Conservation (phyloP, 2,329 filamentous ascomycete genomes). For the Lachnellula arida region DNA sequence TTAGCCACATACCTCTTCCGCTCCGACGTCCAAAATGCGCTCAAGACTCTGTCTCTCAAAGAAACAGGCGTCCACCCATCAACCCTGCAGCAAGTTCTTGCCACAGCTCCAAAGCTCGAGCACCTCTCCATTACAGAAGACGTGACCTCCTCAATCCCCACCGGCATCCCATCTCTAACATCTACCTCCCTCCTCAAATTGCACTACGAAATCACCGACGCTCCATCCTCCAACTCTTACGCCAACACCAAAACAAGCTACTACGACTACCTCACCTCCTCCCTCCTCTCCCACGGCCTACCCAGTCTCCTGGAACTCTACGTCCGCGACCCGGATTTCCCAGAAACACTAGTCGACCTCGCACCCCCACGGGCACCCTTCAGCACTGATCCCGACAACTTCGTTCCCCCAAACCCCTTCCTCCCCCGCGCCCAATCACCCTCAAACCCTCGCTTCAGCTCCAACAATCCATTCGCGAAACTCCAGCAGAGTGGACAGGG, state of each 20-base stretch:
- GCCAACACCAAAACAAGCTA: slow-evolving; percentile 55
- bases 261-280: slow-evolving; percentile 82
- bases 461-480: slow-evolving; percentile 31
- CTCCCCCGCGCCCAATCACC: slow-evolving; percentile 3
- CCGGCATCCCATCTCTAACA: slow-evolving; percentile 57
- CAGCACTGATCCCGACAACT: slow-evolving; percentile 34
- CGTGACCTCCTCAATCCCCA: slow-evolving; percentile 52
- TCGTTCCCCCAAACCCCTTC: slow-evolving; percentile 22
- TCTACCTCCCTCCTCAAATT: slow-evolving; percentile 67
- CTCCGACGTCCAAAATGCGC: slow-evolving; percentile 51
- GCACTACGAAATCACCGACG: slow-evolving; percentile 75
- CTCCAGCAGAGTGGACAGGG: slow-evolving; percentile 25
- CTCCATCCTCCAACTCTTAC: slow-evolving; percentile 52
- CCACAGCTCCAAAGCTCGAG: slow-evolving; percentile 37
- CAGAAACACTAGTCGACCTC: slow-evolving; percentile 67
- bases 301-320: slow-evolving; percentile 73
- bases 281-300: slow-evolving; percentile 69
- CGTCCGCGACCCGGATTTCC: slow-evolving; percentile 79
- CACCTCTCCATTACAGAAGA: slow-evolving; percentile 50
- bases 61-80: slow-evolving; percentile 61
- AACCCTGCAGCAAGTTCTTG: slow-evolving; percentile 39
- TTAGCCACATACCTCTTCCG: slow-evolving; percentile 63
- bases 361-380: slow-evolving; percentile 58
- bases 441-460: slow-evolving; percentile 25
- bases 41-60: slow-evolving; percentile 66